Base-by-base conservation (phyloP, 768 basidiomycete genomes). In the Boletus eberwhitei region DNA sequence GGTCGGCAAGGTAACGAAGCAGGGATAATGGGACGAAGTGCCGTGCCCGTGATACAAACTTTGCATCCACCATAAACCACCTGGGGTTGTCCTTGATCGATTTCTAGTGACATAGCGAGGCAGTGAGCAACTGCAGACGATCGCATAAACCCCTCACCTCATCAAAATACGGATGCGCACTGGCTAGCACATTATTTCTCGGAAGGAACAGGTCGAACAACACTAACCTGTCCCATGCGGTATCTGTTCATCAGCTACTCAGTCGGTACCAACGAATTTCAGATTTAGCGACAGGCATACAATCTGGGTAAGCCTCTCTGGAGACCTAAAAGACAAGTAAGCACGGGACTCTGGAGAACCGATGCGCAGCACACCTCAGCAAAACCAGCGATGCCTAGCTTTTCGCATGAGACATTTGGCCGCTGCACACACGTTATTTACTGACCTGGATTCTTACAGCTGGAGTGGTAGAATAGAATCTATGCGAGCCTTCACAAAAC, bases 1-100 rank as follows among this genome's bases (percentile, higher is more conserved):
- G 57, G 14, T 76, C 75, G 0, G 85, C 81, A 37, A 95, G 80
- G 47, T 77, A 73, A 24, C 85, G 84, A 40, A 98, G 77, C 1
- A 96, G 76, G 7, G 86, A 75, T 12, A 96, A 77, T 3, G 93
- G 86, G 12, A 96, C 80, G 50, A 93, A 93, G 72, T 94, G 76
- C 31, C 69, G 60, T 6, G 88, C 79, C 22, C 88, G 83, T 7
- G 80, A 74, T 16, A 71, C 61, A 68, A 95, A 94, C 32, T 79
- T 80, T 48, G 87, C 73, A 61, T 93, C 86, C 35, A 94, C 89
- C 94, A 98, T 98, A 75, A 79, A 94, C 94, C 94, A 98, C 66
- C 80, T 90, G 2, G 94, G 94, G 12, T 84, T 76, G 4, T 78
- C 77, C 63, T 84, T 63, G 52, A 91, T 78, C 2, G 92, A 82